These are phyloP conservation scores for Psilocybe azurescens DNA, from an alignment of 768 basidiomycete species.

Conservation along the genomic window DNA sequence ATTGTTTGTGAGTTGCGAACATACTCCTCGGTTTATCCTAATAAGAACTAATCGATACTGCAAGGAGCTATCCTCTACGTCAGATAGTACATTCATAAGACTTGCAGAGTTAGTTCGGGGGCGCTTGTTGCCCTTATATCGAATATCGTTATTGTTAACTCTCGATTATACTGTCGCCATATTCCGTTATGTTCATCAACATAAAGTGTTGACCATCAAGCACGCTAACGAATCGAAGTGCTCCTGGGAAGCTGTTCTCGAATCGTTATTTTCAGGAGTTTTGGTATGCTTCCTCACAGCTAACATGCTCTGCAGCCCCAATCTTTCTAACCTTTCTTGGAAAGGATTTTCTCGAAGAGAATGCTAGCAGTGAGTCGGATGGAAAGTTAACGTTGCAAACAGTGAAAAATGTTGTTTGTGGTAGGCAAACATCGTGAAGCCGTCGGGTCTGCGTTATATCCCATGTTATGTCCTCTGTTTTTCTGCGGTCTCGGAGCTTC, in stretches of 20 bases:
- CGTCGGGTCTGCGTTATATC: conserved; percentile 23
- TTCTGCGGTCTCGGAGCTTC: conserved; percentile 11
- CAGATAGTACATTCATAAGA: conserved; percentile 40
- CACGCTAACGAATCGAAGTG: conserved; percentile 20
- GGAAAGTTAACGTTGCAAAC: not conserved
- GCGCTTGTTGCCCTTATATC: conserved; percentile 51
- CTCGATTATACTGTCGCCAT: conserved; percentile 47
- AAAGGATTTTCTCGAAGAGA: conserved; percentile 29
- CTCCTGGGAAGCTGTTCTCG: conserved; percentile 51
- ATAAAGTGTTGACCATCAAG: conserved; percentile 38
- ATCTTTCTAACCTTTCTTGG: not conserved
- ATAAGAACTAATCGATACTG: not conserved
- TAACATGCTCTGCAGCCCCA: not conserved
- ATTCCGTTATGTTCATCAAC: conserved; percentile 43
- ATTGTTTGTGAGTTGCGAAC: conserved; percentile 42
- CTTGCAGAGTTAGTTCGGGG: conserved; percentile 46
- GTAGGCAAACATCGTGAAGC: conserved; percentile 23
- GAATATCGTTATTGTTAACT: conserved; percentile 38
- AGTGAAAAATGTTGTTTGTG: conserved; percentile 14
- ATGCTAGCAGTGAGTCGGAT: conserved; percentile 13
- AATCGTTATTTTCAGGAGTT: conserved; percentile 55
- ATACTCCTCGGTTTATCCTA: not conserved
- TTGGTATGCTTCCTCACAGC: conserved; percentile 18
- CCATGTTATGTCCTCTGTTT: conserved; percentile 27
- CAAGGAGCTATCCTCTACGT: conserved; percentile 45